Conservation (phyloP, 73 alveolate species). For the Paraurostyla sp. region DNA sequence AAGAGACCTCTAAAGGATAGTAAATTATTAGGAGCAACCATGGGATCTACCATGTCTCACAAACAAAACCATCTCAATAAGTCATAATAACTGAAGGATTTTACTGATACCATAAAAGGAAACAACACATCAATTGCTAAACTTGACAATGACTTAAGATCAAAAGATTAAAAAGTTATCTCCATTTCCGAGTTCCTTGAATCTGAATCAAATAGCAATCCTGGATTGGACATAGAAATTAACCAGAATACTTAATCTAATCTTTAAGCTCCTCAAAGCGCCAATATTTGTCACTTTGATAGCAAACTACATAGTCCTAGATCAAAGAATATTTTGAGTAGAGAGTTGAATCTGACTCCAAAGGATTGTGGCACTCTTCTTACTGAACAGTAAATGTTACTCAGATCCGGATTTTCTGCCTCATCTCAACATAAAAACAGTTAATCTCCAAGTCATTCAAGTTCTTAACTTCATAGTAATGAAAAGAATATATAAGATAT, state of each 20-base stretch:
- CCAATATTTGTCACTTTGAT: neutral
- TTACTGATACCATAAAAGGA: no score
- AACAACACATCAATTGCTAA: no score
- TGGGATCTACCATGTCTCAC: neutral
- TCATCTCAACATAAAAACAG: conserved; percentile 6
- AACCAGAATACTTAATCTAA: neutral
- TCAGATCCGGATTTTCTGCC: neutral
- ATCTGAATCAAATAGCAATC: no score
- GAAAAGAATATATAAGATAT: neutral
- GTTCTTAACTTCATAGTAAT: neutral
- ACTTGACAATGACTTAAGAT: no score
- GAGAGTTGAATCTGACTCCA: conserved; percentile 21
- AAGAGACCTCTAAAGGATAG: neutral
- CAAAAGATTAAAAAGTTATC: no score
- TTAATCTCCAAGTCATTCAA: neutral
- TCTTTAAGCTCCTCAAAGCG: neutral
- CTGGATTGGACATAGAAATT: no score
- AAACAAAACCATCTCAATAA: neutral
- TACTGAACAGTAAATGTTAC: neutral
- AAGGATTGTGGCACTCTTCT: neutral
- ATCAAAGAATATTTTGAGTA: neutral
- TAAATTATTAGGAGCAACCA: neutral
- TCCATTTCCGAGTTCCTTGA: no score
- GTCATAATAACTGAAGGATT: neutral
- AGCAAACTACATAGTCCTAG: neutral